These are phyloP conservation scores for Leccinum solheimii DNA, from an alignment of 1,284 basidiomycete genomes.

Conservation along the genomic window DNA sequence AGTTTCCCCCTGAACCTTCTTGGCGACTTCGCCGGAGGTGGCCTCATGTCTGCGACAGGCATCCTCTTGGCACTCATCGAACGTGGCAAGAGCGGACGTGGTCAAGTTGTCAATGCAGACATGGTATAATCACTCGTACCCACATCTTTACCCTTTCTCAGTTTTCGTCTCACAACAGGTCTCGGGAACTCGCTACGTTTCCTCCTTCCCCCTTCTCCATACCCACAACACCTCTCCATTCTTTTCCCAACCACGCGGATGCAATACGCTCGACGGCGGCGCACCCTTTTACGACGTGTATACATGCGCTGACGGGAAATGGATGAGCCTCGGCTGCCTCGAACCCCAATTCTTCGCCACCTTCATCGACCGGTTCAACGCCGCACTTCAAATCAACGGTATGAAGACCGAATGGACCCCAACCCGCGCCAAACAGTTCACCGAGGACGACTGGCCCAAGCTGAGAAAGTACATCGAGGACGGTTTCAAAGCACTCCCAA, in stretches of 20 bases:
- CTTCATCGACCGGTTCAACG: conserved; percentile 59
- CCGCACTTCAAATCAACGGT: conserved; percentile 48
- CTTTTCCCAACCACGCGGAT: conserved; percentile 52
- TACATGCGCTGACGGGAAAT: conserved; percentile 67
- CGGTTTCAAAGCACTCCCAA: conserved; percentile 61
- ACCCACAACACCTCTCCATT: conserved; percentile 40
- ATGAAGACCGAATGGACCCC: conserved; percentile 53
- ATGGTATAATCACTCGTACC: conserved; percentile 54
- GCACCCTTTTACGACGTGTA: conserved; percentile 81
- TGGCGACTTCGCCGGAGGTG: conserved; percentile 83
- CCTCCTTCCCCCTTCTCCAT: conserved; percentile 68
- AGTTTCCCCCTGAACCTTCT: conserved; percentile 75
- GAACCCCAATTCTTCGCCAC: conserved; percentile 69
- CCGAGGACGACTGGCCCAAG: conserved; percentile 60
- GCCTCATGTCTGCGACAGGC: conserved; percentile 70
- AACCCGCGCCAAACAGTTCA: conserved; percentile 48
- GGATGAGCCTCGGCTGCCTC: conserved; percentile 76
- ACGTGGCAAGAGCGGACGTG: conserved; percentile 59
- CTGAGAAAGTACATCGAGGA: conserved; percentile 57
- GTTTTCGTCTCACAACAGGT: conserved; percentile 47
- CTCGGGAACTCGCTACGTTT: conserved; percentile 75
- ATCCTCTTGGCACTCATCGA: conserved; percentile 77
- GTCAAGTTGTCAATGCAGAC: conserved; percentile 76
- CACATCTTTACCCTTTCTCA: not conserved
- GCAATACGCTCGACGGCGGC: conserved; percentile 73